phyloP scores from a whole-genome alignment of 257 asterid genomes.

The Scutellaria galericulata region DNA sequence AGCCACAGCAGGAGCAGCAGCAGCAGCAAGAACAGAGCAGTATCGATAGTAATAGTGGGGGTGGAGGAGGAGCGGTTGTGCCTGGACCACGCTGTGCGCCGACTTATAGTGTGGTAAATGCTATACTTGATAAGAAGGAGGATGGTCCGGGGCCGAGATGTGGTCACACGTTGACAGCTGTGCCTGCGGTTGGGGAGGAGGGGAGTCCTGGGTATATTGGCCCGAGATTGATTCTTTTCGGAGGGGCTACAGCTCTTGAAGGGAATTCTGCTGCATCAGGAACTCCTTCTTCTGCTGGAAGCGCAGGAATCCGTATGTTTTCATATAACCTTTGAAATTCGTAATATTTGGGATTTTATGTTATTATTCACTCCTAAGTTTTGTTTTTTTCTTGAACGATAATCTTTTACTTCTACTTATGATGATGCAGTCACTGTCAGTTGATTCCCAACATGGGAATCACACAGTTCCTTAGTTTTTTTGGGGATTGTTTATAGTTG shows the following conservation, averaged over 20 bases:
- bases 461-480: background rate
- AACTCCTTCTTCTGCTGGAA: conserved; percentile 98
- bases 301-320: conserved; percentile 94
- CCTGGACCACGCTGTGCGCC: conserved; percentile 95
- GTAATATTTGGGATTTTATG: conserved; percentile 23
- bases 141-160: conserved; percentile 98
- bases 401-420: background rate
- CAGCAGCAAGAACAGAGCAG: conserved; percentile 43
- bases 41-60: conserved; percentile 36
- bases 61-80: conserved; percentile 47
- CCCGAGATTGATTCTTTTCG: conserved; percentile 86
- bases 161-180: conserved; percentile 96
- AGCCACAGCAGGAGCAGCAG: conserved; percentile 44
- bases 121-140: conserved; percentile 82
- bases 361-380: background rate
- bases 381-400: conserved; percentile 1
- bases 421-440: conserved; percentile 24
- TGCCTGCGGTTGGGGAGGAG: conserved; percentile 96
- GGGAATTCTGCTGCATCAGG: conserved; percentile 93
- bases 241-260: conserved; percentile 98
- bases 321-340: conserved; percentile 20
- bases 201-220: conserved; percentile 85
- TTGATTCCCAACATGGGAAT: conserved; percentile 12
- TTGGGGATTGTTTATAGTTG: conserved; percentile 3
- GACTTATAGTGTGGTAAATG: conserved; percentile 68